A percentile compares a stretch with the other conserved stretches of the same genome.
These are phyloP conservation scores for Leccinum fallax DNA, from an alignment of 1,284 basidiomycete genomes.

Conservation along the genomic window DNA sequence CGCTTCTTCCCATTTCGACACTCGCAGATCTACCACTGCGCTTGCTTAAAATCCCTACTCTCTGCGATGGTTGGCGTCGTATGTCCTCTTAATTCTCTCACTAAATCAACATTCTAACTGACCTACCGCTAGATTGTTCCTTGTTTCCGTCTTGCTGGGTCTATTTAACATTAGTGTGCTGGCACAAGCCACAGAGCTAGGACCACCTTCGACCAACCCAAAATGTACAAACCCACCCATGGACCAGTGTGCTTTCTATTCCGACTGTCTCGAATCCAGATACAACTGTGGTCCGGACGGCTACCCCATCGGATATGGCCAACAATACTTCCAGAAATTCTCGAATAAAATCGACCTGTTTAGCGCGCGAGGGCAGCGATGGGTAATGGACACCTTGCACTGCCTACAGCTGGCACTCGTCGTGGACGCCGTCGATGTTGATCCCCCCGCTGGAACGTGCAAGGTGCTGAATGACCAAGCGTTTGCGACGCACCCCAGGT, in stretches of 20 bases:
- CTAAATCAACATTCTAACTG: neutral
- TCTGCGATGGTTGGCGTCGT: neutral
- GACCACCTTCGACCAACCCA: conserved; percentile 23
- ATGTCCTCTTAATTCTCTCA: neutral
- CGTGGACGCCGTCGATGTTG: conserved; percentile 34
- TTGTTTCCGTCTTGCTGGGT: conserved; percentile 1
- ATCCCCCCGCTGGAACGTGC: conserved; percentile 32
- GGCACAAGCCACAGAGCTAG: neutral
- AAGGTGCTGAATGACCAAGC: conserved; percentile 38
- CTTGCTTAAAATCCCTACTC: neutral
- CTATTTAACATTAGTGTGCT: neutral
- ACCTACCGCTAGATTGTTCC: neutral
- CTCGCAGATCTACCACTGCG: neutral
- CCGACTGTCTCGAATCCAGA: conserved; percentile 44
- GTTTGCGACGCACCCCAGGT: conserved; percentile 44
- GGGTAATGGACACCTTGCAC: conserved; percentile 49
- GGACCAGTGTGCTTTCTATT: conserved; percentile 47
- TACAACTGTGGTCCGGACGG: conserved; percentile 46
- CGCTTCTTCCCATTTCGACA: neutral
- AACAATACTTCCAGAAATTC: conserved; percentile 44
- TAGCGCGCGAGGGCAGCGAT: conserved; percentile 38
- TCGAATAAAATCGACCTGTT: conserved; percentile 31
- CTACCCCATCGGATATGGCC: conserved; percentile 46
- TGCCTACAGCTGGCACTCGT: conserved; percentile 47
- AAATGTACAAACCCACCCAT: conserved; percentile 40